Percentiles rank a stretch among this genome's conserved stretches.
phyloP scores from a whole-genome alignment of 805 yeast genomes.

The Lipomyces lipofer region DNA sequence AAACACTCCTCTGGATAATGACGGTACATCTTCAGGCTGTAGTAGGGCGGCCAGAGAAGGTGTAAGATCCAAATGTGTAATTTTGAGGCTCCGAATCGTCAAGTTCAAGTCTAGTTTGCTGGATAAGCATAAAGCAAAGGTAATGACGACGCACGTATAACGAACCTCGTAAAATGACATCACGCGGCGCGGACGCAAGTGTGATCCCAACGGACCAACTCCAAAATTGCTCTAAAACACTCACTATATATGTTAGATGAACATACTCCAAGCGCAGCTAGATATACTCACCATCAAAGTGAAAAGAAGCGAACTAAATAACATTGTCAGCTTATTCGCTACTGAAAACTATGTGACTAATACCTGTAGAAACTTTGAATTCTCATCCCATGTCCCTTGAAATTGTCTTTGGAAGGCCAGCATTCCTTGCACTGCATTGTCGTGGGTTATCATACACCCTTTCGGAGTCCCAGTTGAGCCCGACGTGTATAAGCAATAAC shows the following conservation, averaged over 20 bases:
- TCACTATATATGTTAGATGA: too few species aligned
- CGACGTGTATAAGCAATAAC: conserved; percentile 35
- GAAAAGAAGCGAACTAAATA: conserved; percentile 34
- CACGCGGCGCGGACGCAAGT: conserved; percentile 31
- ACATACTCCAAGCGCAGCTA: too few species aligned
- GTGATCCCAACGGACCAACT: conserved; percentile 35
- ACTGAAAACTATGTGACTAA: conserved; percentile 2
- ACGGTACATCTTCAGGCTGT: conserved; percentile 60
- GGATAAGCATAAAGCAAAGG: too few species aligned
- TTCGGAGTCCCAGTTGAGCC: conserved; percentile 37
- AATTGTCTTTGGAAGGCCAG: conserved; percentile 33
- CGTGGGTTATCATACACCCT: conserved; percentile 35
- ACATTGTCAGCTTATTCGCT: background rate
- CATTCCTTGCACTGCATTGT: conserved; percentile 35
- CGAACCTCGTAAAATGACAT: conserved; percentile 25
- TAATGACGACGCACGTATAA: too few species aligned
- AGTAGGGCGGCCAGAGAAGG: conserved; percentile 71
- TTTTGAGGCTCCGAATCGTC: conserved; percentile 22
- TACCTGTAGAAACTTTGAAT: conserved; percentile 28
- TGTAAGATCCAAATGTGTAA: conserved; percentile 35
- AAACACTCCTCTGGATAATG: conserved; percentile 31
- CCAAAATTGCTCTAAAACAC: conserved; percentile 37
- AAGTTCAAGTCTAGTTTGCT: conserved; percentile 25
- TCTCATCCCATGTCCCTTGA: conserved; percentile 18
- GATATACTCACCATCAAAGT: conserved; percentile 33